Conservation (phyloP, 352 stramenopile genomes). For the Phytophthora pinifolia region DNA sequence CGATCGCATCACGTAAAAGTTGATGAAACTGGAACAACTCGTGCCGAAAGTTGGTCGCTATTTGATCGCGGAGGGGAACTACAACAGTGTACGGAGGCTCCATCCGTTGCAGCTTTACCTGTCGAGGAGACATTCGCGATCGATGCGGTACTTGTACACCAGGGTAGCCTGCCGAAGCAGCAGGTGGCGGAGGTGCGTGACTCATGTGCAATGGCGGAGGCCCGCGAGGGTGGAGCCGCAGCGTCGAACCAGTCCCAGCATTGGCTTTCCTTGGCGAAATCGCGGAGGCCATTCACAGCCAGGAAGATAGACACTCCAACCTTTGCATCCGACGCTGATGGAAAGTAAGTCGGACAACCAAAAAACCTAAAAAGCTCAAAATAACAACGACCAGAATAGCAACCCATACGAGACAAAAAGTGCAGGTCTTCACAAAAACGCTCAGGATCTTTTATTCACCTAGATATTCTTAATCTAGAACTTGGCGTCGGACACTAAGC, state of each 20-base stretch:
- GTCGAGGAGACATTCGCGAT: conserved; percentile 30
- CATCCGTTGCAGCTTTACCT: conserved; percentile 41
- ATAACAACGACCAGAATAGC: conserved; percentile 16
- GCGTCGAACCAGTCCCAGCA: conserved; percentile 12
- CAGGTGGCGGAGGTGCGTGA: conserved; percentile 9
- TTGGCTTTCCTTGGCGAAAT: conserved; percentile 19
- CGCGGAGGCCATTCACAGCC: conserved; percentile 13
- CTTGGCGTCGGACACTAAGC: too few relatives aligned
- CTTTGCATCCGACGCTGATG: not conserved
- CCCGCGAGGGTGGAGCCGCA: conserved; percentile 24
- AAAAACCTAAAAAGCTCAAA: conserved; percentile 6
- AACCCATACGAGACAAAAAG: not conserved
- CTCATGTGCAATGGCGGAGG: conserved; percentile 22
- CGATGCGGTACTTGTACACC: conserved; percentile 10
- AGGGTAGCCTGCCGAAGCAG: conserved; percentile 21
- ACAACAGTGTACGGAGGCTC: conserved; percentile 22
- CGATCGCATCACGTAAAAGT: conserved; percentile 46
- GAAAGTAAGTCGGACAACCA: not conserved
- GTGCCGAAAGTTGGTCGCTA: conserved; percentile 47
- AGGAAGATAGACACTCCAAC: not conserved
- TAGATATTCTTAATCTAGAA: too few relatives aligned
- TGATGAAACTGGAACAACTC: conserved; percentile 78
- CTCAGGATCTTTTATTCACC: too few relatives aligned
- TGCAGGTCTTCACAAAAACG: too few relatives aligned
- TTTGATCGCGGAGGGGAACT: conserved; percentile 35